These are phyloP conservation scores for Penicillium sp. DNA, from an alignment of 2,329 filamentous ascomycete species.

Conservation along the genomic window DNA sequence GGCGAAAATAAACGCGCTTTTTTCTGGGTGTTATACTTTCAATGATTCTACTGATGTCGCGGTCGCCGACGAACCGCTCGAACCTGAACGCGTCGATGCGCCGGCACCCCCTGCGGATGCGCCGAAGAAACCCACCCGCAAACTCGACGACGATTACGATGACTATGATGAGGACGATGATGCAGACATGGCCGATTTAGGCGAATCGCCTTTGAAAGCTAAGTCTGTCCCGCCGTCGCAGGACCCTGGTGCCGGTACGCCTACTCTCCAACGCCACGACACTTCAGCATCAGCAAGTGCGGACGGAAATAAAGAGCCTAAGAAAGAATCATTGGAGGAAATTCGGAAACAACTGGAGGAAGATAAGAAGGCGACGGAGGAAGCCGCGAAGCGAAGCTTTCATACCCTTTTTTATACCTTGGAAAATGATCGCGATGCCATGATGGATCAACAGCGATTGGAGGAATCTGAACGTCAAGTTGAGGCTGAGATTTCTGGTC, in stretches of 20 bases:
- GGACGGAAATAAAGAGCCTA: slow-evolving; percentile 56
- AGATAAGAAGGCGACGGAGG: slow-evolving; percentile 84
- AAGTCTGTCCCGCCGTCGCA: slow-evolving; percentile 53
- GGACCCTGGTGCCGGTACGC: slow-evolving; percentile 61
- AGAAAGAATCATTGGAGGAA: slow-evolving; percentile 72
- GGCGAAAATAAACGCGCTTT: slow-evolving; percentile 72
- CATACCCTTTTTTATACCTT: slow-evolving; percentile 92
- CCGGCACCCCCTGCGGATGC: slow-evolving; percentile 43
- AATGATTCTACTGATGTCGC: slow-evolving; percentile 36
- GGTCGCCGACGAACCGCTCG: slow-evolving; percentile 49
- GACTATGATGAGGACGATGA: slow-evolving; percentile 64
- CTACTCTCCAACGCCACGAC: slow-evolving; percentile 66
- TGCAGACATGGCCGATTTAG: slow-evolving; percentile 51
- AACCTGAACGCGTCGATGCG: slow-evolving; percentile 50
- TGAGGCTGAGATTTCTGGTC: slow-evolving; percentile 84
- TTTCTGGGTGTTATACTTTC: slow-evolving; percentile 49
- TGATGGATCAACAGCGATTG: slow-evolving; percentile 95
- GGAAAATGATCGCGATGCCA: slow-evolving; percentile 91
- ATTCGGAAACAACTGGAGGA: slow-evolving; percentile 91
- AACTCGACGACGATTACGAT: slow-evolving; percentile 76
- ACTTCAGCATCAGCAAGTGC: slow-evolving; percentile 62
- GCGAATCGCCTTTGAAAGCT: slow-evolving; percentile 52
- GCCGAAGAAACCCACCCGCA: slow-evolving; percentile 61
- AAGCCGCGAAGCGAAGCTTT: slow-evolving; percentile 84
- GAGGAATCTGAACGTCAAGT: slow-evolving; percentile 96